Evolutionary conservation across 1,284 basidiomycete species (phyloP), one percentile per base, ranked within the genome.

Genomic region (Heterobasidion annosum): DNA sequence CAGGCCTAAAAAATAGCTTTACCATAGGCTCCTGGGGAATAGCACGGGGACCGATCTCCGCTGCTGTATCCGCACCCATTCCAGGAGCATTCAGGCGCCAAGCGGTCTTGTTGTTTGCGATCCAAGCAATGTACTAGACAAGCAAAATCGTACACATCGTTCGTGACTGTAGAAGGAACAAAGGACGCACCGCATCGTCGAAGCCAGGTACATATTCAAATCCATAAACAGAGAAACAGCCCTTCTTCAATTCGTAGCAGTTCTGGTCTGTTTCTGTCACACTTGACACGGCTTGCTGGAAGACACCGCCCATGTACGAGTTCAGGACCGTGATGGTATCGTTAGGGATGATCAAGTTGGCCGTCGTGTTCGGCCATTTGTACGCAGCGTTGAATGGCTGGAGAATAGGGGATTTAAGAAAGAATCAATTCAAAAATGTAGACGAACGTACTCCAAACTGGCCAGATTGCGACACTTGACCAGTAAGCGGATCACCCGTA

Each of bases 11-110:
- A 35, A 46, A 12, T 18, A 35, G 42, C 5, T 34, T 55, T 63
- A 83, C 85, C 87, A 94, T 83, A 1, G 92, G 91, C 67, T 94
- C 93, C 63, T 89, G 82, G 0, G 93, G 81, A 43, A 98, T 77
- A 4, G 85, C 79, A 46, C 95, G 76, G 42, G 80, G 77, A 1
- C 83, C 73, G 52, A 96, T 91, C 58, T 91, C 73, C 13, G 84
- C 83, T 0, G 62, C 57, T 0, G 70, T 50, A 64, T 94, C 87
- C 2, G 87, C 78, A 4, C 72, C 82, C 70, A 95, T 78, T 3
- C 88, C 93, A 42, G 73, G 68, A n/a, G 79, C 77, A 42, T 81
- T 79, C 53, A 98, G 62, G 2, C 84, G 89, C 92, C 91, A 98
- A 34, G 83, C 80, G 53, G 77, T 70, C 62, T 81, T 70, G 57